These are phyloP conservation scores for Boletus patriciae DNA, from an alignment of 768 basidiomycete species.

Conservation along the genomic window DNA sequence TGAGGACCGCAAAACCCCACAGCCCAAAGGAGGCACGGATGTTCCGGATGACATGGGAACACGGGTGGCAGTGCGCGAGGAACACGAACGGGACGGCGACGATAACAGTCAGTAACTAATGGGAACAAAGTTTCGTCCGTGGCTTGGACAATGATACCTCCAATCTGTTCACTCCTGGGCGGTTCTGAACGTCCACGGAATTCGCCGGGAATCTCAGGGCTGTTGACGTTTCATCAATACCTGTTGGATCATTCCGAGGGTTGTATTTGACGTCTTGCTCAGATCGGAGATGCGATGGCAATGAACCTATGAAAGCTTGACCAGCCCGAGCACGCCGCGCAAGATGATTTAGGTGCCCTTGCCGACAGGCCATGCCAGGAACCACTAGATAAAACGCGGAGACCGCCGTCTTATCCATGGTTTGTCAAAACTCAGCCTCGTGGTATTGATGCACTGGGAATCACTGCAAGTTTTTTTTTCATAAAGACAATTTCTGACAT, in stretches of 20 bases:
- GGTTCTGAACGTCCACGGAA: background rate
- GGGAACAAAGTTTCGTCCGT: background rate
- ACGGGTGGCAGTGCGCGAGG: background rate
- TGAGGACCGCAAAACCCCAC: background rate
- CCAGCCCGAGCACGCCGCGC: background rate
- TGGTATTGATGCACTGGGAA: background rate
- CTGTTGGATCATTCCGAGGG: background rate
- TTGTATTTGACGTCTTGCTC: background rate
- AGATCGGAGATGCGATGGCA: slow-evolving; percentile 1
- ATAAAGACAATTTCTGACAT: background rate
- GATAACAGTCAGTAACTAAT: background rate
- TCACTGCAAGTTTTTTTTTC: background rate
- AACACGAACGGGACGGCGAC: background rate
- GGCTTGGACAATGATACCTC: background rate
- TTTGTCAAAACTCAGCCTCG: background rate
- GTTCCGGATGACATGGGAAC: slow-evolving; percentile 1
- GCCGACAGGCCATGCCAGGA: background rate
- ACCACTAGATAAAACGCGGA: background rate
- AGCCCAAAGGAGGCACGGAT: background rate
- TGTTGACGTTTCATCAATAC: slow-evolving; percentile 9
- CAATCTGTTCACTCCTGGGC: background rate
- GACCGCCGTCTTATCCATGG: background rate
- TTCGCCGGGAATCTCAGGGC: slow-evolving; percentile 3
- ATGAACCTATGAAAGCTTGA: background rate
- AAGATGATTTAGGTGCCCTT: background rate